phyloP scores from a whole-genome alignment of 2,329 filamentous ascomycete genomes.

The Penicillium oxalicum region DNA sequence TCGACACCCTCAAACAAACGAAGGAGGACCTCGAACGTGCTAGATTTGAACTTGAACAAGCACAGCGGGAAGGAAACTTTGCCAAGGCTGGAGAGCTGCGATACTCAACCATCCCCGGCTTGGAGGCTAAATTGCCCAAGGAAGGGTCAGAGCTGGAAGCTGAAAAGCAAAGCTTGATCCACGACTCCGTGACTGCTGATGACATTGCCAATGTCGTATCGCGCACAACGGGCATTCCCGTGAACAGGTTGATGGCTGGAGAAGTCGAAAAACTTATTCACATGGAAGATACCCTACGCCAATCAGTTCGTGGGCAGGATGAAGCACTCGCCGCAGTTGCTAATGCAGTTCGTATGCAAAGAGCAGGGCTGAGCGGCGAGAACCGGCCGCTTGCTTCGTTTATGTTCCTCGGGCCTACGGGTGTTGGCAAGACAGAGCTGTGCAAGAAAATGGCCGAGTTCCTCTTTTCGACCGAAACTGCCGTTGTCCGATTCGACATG shows the following conservation, averaged over 20 bases:
- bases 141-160: constrained; percentile 53
- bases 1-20: constrained; percentile 77
- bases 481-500: constrained; percentile 95
- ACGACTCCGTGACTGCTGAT: constrained; percentile 90
- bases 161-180: constrained; percentile 61
- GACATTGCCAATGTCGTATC: constrained; percentile 93
- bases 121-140: constrained; percentile 73
- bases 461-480: constrained; percentile 84
- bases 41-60: constrained; percentile 76
- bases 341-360: constrained; percentile 87
- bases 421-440: constrained; percentile 93
- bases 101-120: constrained; percentile 75
- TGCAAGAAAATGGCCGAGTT: constrained; percentile 94
- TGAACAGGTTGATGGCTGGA: constrained; percentile 84
- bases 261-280: constrained; percentile 91
- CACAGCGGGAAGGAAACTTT: constrained; percentile 83
- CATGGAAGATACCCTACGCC: constrained; percentile 84
- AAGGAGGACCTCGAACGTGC: constrained; percentile 87
- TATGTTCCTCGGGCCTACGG: constrained; percentile 96
- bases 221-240: constrained; percentile 84
- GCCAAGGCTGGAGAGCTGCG: constrained; percentile 82
- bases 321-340: constrained; percentile 87
- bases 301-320: constrained; percentile 85
- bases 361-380: constrained; percentile 84
- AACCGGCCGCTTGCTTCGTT: constrained; percentile 89